Conservation (phyloP, 2,329 filamentous ascomycete genomes). For the Cyphellophora attinorum region DNA sequence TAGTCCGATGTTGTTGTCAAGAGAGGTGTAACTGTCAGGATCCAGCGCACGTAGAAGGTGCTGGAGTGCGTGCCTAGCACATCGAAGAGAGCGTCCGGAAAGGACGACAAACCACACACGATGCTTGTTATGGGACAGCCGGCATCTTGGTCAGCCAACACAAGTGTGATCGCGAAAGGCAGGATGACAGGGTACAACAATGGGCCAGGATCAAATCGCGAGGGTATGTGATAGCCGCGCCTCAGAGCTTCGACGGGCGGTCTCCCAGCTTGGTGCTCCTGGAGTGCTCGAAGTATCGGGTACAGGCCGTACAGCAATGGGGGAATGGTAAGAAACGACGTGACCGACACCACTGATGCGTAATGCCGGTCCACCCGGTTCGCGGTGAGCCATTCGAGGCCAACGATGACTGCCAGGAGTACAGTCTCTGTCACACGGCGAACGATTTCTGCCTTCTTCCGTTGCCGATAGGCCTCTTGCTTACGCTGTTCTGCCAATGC, state of each 20-base stretch:
- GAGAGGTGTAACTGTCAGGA: conserved; percentile 58
- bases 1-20: neutral
- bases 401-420: conserved; percentile 43
- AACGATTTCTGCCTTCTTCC: conserved; percentile 31
- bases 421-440: conserved; percentile 44
- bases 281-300: conserved; percentile 11
- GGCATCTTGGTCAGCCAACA: conserved; percentile 55
- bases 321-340: conserved; percentile 10
- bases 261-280: conserved; percentile 5
- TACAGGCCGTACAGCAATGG: conserved; percentile 13
- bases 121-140: conserved; percentile 66
- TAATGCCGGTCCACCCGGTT: neutral
- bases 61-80: conserved; percentile 41
- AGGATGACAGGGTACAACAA: conserved; percentile 76
- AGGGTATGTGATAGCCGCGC: conserved; percentile 50
- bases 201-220: conserved; percentile 81
- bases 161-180: conserved; percentile 66
- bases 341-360: conserved; percentile 5
- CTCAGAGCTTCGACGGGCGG: conserved; percentile 8
- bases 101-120: conserved; percentile 66
- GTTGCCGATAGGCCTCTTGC: conserved; percentile 20
- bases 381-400: conserved; percentile 2
- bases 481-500: neutral
- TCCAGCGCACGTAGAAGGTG: conserved; percentile 66
- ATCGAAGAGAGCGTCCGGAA: conserved; percentile 66